Evolutionary conservation across 2,329 filamentous ascomycete genomes (phyloP), one percentile per base, ranked within the genome.

Genomic region (Aphanocladium album): DNA sequence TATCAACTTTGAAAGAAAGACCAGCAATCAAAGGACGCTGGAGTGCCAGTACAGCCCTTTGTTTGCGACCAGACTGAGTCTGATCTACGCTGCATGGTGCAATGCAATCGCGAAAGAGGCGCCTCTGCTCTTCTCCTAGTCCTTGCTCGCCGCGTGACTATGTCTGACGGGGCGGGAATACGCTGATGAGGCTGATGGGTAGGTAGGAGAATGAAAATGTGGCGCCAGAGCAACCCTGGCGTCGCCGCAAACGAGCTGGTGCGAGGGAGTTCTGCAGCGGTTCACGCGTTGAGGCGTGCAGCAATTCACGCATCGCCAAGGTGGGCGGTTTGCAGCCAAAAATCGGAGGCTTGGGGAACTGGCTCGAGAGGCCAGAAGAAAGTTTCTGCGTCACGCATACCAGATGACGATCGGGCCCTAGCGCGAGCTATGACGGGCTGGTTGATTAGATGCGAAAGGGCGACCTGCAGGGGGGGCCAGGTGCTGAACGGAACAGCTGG

Each of bases 351-450:
- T 21, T 14, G 37, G 23, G 7, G 12, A 19, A 23, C 4, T 16
- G 17, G 53, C 41, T 46, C 14, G 41, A 53, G 50, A n/a, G 41
- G 27, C n/a, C 23, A 27, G 17, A 41, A 46, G 19, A 56, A 35
- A 56, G 27, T 56, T 16, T 33, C 27, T n/a, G 27, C 39, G 39
- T 45, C 25, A 11, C 30, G 47, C 47, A 19, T 37, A 19, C 54
- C n/a, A 39, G 55, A 50, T 50, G 45, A 49, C 45, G 55, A 57
- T 57, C 45, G 35, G 47, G 47, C 27, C 47, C 47, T 51, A 41
- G 51, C 51, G 45, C 52, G 55, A 19, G 27, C 35, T 37, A 45
- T 41, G 37, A 45, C 37, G 52, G 37, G 33, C 35, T 21, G 23
- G 33, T 35, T 35, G 30, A 41, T 37, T 37, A 45, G 53, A 57